phyloP scores from a whole-genome alignment of 2,329 filamentous ascomycete species.

The Aureobasidium leucospermi region DNA sequence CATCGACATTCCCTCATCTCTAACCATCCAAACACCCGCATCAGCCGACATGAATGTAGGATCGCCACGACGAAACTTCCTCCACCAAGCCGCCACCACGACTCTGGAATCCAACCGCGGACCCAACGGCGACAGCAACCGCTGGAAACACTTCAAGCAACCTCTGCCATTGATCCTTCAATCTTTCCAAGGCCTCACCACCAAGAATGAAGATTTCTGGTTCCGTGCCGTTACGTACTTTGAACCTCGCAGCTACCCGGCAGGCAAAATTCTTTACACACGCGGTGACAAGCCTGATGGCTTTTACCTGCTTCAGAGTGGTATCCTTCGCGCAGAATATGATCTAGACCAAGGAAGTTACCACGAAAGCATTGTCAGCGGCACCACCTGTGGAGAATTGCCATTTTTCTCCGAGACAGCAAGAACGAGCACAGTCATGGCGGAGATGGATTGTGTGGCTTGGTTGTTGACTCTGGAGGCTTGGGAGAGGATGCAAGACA shows the following conservation, averaged over 20 bases:
- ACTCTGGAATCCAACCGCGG: conserved; percentile 44
- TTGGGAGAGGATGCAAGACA: conserved; percentile 66
- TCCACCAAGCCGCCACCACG: conserved; percentile 69
- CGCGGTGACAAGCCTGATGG: conserved; percentile 67
- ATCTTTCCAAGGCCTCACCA: conserved; percentile 83
- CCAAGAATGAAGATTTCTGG: conserved; percentile 93
- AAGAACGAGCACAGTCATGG: conserved; percentile 77
- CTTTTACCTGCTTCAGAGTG: conserved; percentile 86
- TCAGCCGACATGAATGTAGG: conserved; percentile 39
- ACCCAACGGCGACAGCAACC: conserved; percentile 24
- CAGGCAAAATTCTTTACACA: conserved; percentile 68
- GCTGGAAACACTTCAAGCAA: conserved; percentile 82
- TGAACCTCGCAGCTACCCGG: conserved; percentile 55
- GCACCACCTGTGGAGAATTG: conserved; percentile 89
- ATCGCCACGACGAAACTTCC: conserved; percentile 72
- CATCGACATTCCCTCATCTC: conserved; percentile 18
- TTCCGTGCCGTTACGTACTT: conserved; percentile 74
- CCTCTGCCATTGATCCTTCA: conserved; percentile 87
- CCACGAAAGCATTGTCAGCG: conserved; percentile 86
- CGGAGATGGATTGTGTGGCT: conserved; percentile 71
- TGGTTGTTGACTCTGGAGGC: conserved; percentile 70
- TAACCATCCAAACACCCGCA: conserved; percentile 8
- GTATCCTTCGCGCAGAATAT: conserved; percentile 85
- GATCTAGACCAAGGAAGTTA: conserved; percentile 81
- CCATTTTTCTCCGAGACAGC: conserved; percentile 92